Conservation (phyloP, 2,329 filamentous ascomycete species). For the Diaporthe humulicola region DNA sequence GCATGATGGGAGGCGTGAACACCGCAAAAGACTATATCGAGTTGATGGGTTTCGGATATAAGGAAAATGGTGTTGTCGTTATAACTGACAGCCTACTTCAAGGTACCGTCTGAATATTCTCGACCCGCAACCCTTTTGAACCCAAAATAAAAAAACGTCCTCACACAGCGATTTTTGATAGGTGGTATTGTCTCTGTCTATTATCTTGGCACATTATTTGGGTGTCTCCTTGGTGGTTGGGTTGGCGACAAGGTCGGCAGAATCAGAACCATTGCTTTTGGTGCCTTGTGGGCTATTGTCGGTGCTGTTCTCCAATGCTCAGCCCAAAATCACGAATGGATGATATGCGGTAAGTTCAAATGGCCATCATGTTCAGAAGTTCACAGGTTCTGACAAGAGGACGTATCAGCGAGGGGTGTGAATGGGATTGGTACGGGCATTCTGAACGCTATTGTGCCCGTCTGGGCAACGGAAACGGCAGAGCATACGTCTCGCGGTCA, state of each 20-base stretch:
- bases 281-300: slow-evolving; percentile 68
- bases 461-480: slow-evolving; percentile 79
- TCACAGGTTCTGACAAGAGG: background rate
- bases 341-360: slow-evolving; percentile 70
- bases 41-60: slow-evolving; percentile 75
- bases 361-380: background rate
- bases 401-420: slow-evolving; percentile 63
- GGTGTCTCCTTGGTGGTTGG: slow-evolving; percentile 73
- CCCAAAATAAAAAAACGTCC: background rate
- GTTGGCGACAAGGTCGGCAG: slow-evolving; percentile 73
- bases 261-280: slow-evolving; percentile 73
- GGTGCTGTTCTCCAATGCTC: slow-evolving; percentile 76
- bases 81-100: slow-evolving; percentile 70
- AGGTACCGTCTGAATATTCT: slow-evolving; percentile 47
- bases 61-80: slow-evolving; percentile 61
- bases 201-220: slow-evolving; percentile 73
- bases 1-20: slow-evolving; percentile 75
- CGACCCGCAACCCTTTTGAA: background rate
- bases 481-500: slow-evolving; percentile 77
- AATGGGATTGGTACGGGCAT: slow-evolving; percentile 79
- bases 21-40: slow-evolving; percentile 74
- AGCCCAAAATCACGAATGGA: slow-evolving; percentile 76
- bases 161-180: background rate
- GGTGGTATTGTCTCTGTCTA: slow-evolving; percentile 71
- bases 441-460: slow-evolving; percentile 77